Conservation (phyloP, 306 rosid species). For the Quercus robur region DNA sequence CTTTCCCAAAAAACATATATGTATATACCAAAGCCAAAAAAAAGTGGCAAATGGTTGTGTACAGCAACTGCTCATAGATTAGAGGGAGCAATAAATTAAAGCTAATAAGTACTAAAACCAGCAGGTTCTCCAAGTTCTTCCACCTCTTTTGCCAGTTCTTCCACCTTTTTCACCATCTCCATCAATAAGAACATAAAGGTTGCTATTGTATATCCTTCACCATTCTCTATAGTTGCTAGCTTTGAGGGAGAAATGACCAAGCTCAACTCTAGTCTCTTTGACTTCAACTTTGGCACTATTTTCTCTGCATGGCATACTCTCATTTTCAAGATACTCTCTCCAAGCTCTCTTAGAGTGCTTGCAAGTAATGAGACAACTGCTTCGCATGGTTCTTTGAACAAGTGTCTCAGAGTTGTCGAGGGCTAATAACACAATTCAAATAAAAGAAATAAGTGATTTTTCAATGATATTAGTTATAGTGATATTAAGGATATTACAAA, state of each 20-base stretch:
- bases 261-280: constrained; percentile 42
- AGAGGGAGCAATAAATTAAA: not conserved
- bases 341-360: constrained; percentile 56
- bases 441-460: not conserved
- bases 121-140: constrained; percentile 61
- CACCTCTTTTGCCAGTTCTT: constrained; percentile 51
- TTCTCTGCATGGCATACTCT: constrained; percentile 36
- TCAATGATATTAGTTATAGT: no score
- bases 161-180: constrained; percentile 58
- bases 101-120: constrained; percentile 27
- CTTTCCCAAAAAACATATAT: not conserved
- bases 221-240: constrained; percentile 29
- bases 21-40: not conserved
- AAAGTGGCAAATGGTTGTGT: not conserved
- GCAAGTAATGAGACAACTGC: constrained; percentile 43
- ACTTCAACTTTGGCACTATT: constrained; percentile 45
- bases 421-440: constrained; percentile 27
- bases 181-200: constrained; percentile 46
- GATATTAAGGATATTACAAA: not conserved
- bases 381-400: constrained; percentile 39
- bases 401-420: constrained; percentile 24
- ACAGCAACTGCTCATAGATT: not conserved
- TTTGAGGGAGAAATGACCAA: constrained; percentile 26
- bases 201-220: constrained; percentile 43
- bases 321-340: constrained; percentile 63